These are phyloP conservation scores for Groenewaldozyma salmanticensis DNA, from an alignment of 805 yeast genomes.

Conservation along the genomic window DNA sequence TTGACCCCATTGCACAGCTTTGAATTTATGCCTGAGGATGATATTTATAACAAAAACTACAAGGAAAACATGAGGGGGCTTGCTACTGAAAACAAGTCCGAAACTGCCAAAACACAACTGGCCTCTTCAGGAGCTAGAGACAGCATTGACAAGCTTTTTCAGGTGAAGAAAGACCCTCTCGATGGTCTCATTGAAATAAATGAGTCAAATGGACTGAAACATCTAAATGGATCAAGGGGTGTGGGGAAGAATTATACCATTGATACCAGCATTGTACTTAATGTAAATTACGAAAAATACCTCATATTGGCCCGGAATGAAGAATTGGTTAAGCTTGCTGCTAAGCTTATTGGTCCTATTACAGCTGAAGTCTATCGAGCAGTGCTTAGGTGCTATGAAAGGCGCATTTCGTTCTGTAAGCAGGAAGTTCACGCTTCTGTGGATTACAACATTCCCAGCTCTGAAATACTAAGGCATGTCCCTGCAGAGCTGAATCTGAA, in stretches of 20 bases:
- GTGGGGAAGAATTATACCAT: slow-evolving; percentile 3
- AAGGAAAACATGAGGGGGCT: slow-evolving; percentile 13
- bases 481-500: slow-evolving; percentile 9
- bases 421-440: slow-evolving; percentile 23
- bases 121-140: slow-evolving; percentile 48
- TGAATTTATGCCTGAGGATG: slow-evolving; percentile 28
- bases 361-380: slow-evolving; percentile 55
- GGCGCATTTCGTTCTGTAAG: slow-evolving; percentile 28
- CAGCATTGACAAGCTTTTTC: slow-evolving; percentile 13
- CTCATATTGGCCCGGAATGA: slow-evolving; percentile 55
- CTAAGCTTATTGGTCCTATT: slow-evolving; percentile 58
- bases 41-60: slow-evolving; percentile 18
- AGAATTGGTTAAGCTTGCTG: slow-evolving; percentile 53
- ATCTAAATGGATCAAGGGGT: not conserved
- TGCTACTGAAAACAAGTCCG: slow-evolving; percentile 30
- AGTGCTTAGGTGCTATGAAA: slow-evolving; percentile 51
- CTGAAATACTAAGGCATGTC: slow-evolving; percentile 24
- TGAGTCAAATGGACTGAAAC: slow-evolving; percentile 1
- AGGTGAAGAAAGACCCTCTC: slow-evolving; percentile 12
- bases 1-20: slow-evolving; percentile 37
- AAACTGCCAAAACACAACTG: slow-evolving; percentile 46
- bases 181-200: slow-evolving; percentile 12
- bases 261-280: slow-evolving; percentile 32
- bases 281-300: slow-evolving; percentile 57
- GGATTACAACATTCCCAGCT: slow-evolving; percentile 27